Percentiles rank a stretch among this genome's conserved stretches.
Evolutionary conservation across 2,329 filamentous ascomycete genomes (phyloP).

Genomic region (Herpomyces periplanetae): DNA sequence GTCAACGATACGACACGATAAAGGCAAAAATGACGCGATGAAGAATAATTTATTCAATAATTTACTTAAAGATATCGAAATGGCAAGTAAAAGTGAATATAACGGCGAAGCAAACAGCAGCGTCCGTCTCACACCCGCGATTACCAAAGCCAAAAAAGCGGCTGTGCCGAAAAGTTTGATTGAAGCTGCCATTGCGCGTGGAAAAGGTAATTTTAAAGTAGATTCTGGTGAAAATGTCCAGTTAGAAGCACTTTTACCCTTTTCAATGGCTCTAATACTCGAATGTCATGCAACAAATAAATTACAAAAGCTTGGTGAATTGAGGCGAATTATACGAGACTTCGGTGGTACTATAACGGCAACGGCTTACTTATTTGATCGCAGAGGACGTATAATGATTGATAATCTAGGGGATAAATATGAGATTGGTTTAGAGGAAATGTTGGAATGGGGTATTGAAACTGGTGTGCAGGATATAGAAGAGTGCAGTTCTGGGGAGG

Average conservation of each 20-base stretch:
- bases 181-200: slow-evolving; percentile 48
- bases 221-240: slow-evolving; percentile 34
- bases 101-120: slow-evolving; percentile 35
- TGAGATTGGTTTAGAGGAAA: slow-evolving; percentile 19
- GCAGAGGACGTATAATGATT: slow-evolving; percentile 33
- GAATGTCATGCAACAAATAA: slow-evolving; percentile 59
- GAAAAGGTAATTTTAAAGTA: slow-evolving; percentile 37
- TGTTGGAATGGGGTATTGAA: slow-evolving; percentile 45
- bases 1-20: slow-evolving; percentile 86
- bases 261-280: slow-evolving; percentile 31
- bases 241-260: slow-evolving; percentile 41
- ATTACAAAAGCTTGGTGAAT: slow-evolving; percentile 25
- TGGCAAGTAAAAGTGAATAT: slow-evolving; percentile 11
- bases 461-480: slow-evolving; percentile 38
- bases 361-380: slow-evolving; percentile 48
- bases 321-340: slow-evolving; percentile 29
- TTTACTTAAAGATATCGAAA: slow-evolving; percentile 8
- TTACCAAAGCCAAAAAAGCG: slow-evolving; percentile 41
- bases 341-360: slow-evolving; percentile 26
- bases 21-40: slow-evolving; percentile 41
- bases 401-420: slow-evolving; percentile 18
- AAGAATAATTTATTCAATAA: slow-evolving; percentile 17
- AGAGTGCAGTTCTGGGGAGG: slow-evolving; percentile 21
- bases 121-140: slow-evolving; percentile 27
- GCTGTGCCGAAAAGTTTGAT: slow-evolving; percentile 51